Evolutionary conservation across 1,284 basidiomycete genomes (phyloP).

Genomic region (Takashimella tepidaria): DNA sequence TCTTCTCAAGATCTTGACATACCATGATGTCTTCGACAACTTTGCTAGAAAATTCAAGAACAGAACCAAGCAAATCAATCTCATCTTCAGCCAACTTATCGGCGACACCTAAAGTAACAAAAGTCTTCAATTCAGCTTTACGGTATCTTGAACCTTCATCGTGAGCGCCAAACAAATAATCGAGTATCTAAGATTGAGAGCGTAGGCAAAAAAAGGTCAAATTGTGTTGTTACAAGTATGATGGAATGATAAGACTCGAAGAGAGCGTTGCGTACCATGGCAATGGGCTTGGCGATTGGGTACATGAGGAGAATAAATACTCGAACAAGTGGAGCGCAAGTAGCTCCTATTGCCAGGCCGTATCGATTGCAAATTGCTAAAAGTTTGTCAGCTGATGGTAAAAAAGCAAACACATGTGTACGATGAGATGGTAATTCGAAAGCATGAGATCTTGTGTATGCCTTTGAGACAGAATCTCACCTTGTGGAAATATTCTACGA

Average conservation of each 20-base stretch:
- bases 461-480: slow-evolving; percentile 15
- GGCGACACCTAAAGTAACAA: slow-evolving; percentile 63
- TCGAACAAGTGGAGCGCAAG: slow-evolving; percentile 50
- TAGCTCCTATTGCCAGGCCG: slow-evolving; percentile 51
- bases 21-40: slow-evolving; percentile 72
- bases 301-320: slow-evolving; percentile 47
- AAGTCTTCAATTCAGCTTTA: slow-evolving; percentile 83
- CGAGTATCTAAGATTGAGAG: slow-evolving; percentile 33
- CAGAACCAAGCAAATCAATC: slow-evolving; percentile 75
- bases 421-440: no score
- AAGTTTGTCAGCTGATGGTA: slow-evolving; percentile 27
- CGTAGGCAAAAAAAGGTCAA: no score
- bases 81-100: slow-evolving; percentile 75
- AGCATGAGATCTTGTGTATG: no score
- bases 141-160: slow-evolving; percentile 66
- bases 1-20: no score
- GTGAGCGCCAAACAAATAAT: slow-evolving; percentile 51
- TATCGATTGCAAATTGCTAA: slow-evolving; percentile 51
- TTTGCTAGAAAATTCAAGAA: slow-evolving; percentile 76
- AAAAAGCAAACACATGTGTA: no score
- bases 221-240: no score
- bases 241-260: slow-evolving; percentile 2
- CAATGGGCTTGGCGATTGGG: slow-evolving; percentile 49
- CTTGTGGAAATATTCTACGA: slow-evolving; percentile 41
- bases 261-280: slow-evolving; percentile 36